Base-by-base conservation (phyloP, 129 eudicot genomes). In the Flaveria sonorensis region DNA sequence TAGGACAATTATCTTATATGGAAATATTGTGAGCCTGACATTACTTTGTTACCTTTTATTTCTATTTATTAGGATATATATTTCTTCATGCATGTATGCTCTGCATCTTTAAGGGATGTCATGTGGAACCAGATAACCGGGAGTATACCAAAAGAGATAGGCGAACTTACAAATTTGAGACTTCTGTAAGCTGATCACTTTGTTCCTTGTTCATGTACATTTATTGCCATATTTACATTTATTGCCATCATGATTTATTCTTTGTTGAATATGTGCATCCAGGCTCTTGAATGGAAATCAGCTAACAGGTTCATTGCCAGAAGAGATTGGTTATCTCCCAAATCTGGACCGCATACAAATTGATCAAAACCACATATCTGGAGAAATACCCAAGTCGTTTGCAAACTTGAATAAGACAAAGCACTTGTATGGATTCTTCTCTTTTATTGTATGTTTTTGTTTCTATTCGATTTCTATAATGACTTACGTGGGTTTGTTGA, bases 231-330 rank as follows among this genome's bases (percentile, higher is more conserved):
- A 57, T 57, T 20, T 59, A 59, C 65, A 24, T 73, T 59, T 59
- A 56, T 21, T 43, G 32, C n/a, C 30, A 45, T 43, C 15, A 14
- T 74, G 23, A 43, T 61, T 45, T 48, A 6, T 61, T 47, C n/a
- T 26, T 73, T 32, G 47, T 40, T 74, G 70, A 5, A 70, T 77
- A 60, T 84, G 56, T 74, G 70, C 75, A 60, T 86, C 67, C 91
- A 92, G 97, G 88, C 89, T 92, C 73, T 80, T 92, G 83, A 92
- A 87, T 79, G 97, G 97, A 74, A 92, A 92, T 88, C 80, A 83
- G 68, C 73, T 92, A 57, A 86, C 89, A 62, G 96, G 97, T 45
- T 78, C 89, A 63, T 86, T 92, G 84, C 97, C 98, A 0, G 90
- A 86, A 63, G 96, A 90, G 84, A 55, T 92, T 78, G 98, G 96